Evolutionary conservation across 1,284 basidiomycete species (phyloP), one percentile per base, ranked within the genome.

Genomic region (Boletus sp.): DNA sequence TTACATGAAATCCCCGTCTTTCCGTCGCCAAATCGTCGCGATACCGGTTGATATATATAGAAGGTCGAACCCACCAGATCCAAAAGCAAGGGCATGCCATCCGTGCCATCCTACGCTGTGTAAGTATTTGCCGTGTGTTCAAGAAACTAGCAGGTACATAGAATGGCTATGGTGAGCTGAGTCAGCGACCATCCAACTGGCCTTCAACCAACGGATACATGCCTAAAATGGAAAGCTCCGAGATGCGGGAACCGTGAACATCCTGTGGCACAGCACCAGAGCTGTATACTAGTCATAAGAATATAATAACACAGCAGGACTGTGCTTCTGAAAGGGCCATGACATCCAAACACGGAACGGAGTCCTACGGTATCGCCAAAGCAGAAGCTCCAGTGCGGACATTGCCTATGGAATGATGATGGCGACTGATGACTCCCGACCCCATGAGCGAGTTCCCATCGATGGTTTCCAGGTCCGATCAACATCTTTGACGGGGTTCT

Each of bases 361-460:
- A 28, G 44, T 6, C 19, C 11, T 40, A 35, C 30, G 28, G 17
- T 55, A 49, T 65, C 64, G 59, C 58, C 55, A 47, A 37, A 46
- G 35, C 50, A 43, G 56, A 44, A 27, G 46, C 16, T 38, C 58
- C 58, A 37, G 55, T 56, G 61, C 61, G 52, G 53, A 58, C 11
- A 51, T 60, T 56, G 9, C 17, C 14, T 14, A 28, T 33, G 54
- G 44, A 40, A 49, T 21, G 33, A 23, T 56, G 14, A 58, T 62
- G 67, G 65, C 67, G 65, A 59, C 51, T 47, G 23, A 49, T 9
- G 37, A 46, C 44, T 14, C 25, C 65, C 67, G 67, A 55, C 23
- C 4, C 40, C 4, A 30, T 35, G 50, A 21, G 9, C 31, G 21
- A 52, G 48, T 52, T 47, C 43, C 49, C 30, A 47, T 31, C 40